phyloP scores from a whole-genome alignment of 2,329 filamentous ascomycete species.

The Exophiala mesophila region DNA sequence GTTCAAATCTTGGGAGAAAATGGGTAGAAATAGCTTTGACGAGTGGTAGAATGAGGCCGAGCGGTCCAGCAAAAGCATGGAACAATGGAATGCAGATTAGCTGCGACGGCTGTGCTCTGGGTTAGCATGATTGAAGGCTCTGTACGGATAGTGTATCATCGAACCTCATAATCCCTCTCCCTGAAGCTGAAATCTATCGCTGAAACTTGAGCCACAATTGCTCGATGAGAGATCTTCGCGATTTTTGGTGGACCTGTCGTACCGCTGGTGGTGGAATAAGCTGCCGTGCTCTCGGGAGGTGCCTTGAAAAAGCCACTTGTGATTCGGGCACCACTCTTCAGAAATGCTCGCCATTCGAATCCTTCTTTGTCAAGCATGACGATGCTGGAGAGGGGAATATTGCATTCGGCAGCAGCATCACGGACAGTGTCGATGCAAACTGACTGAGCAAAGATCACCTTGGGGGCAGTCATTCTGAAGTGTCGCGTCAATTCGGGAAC shows the following conservation, averaged over 20 bases:
- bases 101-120: slow-evolving; percentile 33
- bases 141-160: neutral
- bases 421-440: slow-evolving; percentile 36
- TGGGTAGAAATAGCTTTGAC: slow-evolving; percentile 45
- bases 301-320: slow-evolving; percentile 23
- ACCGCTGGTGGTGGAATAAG: slow-evolving; percentile 49
- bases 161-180: no score
- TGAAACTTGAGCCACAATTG: slow-evolving; percentile 21
- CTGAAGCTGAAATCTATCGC: slow-evolving; percentile 8
- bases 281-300: slow-evolving; percentile 28
- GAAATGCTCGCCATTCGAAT: neutral
- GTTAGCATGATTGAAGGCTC: slow-evolving; percentile 14
- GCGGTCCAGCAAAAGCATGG: slow-evolving; percentile 47
- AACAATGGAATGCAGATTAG: slow-evolving; percentile 51
- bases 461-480: slow-evolving; percentile 40
- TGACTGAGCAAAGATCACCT: slow-evolving; percentile 42
- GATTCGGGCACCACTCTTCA: neutral
- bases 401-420: slow-evolving; percentile 31
- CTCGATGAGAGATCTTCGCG: slow-evolving; percentile 52
- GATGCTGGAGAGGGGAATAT: slow-evolving; percentile 12
- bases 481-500: slow-evolving; percentile 45
- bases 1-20: slow-evolving; percentile 44
- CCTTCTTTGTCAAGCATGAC: neutral
- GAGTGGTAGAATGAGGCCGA: slow-evolving; percentile 44
- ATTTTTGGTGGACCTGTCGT: slow-evolving; percentile 60